Evolutionary conservation across 176 grass and related monocot genomes (phyloP).

Genomic region (Thalia dealbata): DNA sequence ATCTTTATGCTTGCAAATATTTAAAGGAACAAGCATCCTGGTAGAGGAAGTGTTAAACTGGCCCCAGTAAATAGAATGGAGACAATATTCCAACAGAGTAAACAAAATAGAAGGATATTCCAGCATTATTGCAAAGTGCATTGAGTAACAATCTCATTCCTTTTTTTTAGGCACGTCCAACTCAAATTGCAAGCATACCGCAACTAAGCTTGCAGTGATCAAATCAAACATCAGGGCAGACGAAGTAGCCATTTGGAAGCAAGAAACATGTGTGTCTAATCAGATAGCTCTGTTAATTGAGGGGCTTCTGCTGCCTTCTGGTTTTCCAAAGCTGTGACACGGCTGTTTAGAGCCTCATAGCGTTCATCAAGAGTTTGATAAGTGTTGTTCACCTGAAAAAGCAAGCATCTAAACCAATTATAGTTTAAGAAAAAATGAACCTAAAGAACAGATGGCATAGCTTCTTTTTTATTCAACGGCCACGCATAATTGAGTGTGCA

Average conservation of each 20-base stretch:
- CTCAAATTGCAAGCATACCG: neutral
- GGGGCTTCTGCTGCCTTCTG: constrained; percentile 26
- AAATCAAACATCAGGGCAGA: neutral
- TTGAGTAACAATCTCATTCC: neutral
- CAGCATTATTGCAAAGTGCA: neutral
- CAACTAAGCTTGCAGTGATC: neutral
- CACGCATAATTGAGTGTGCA: neutral
- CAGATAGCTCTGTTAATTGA: constrained; percentile 28
- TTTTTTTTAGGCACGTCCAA: neutral
- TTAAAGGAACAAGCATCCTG: too few species aligned
- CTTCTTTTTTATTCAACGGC: too few species aligned
- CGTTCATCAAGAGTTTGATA: constrained; percentile 36
- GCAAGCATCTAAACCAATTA: constrained; percentile 5
- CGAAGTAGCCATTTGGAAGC: neutral
- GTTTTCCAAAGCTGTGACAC: constrained; percentile 50
- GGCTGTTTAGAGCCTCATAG: constrained; percentile 50
- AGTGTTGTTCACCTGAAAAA: constrained; percentile 42
- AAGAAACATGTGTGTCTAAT: constrained; percentile 14
- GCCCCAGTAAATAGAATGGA: too few species aligned
- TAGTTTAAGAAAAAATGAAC: neutral
- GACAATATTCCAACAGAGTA: too few species aligned
- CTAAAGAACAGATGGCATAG: neutral
- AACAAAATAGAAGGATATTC: neutral
- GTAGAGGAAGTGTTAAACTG: too few species aligned
- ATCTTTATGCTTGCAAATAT: too few species aligned